A percentile compares a stretch with the other conserved stretches of the same genome.
Evolutionary conservation across 2,329 filamentous ascomycete species (phyloP).

Genomic region (Sarocladium oryzae): DNA sequence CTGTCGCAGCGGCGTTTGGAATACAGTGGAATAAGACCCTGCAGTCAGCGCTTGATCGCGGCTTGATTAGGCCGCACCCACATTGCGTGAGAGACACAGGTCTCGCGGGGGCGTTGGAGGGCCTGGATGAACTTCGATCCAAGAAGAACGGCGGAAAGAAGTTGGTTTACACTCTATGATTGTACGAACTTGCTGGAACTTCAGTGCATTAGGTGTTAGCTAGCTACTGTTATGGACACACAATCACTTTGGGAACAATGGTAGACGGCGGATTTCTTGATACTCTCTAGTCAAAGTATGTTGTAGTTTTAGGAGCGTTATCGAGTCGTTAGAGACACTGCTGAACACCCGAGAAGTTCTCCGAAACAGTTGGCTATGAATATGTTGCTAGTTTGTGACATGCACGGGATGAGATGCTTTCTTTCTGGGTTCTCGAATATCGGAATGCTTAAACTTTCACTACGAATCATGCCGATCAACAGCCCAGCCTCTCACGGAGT

Average conservation of each 20-base stretch:
- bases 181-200: too few relatives aligned
- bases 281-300: not conserved
- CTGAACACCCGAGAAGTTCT: too few relatives aligned
- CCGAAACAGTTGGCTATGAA: too few relatives aligned
- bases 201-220: not conserved
- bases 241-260: not conserved
- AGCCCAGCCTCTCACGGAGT: not conserved
- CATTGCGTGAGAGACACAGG: conserved; percentile 20
- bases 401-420: too few relatives aligned
- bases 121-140: conserved; percentile 24
- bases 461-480: not conserved
- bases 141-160: conserved; percentile 32
- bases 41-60: conserved; percentile 22
- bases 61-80: conserved; percentile 27
- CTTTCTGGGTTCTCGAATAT: too few relatives aligned
- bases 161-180: conserved; percentile 29
- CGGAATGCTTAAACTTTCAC: too few relatives aligned
- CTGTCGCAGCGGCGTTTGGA: not conserved
- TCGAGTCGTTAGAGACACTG: not conserved
- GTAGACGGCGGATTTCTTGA: not conserved
- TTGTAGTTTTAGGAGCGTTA: not conserved
- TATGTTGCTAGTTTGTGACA: too few relatives aligned
- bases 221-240: not conserved
- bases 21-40: conserved; percentile 18
- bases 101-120: conserved; percentile 25